These are phyloP conservation scores for Chrysoporthe puriensis DNA, from an alignment of 2,329 filamentous ascomycete genomes.

Conservation along the genomic window DNA sequence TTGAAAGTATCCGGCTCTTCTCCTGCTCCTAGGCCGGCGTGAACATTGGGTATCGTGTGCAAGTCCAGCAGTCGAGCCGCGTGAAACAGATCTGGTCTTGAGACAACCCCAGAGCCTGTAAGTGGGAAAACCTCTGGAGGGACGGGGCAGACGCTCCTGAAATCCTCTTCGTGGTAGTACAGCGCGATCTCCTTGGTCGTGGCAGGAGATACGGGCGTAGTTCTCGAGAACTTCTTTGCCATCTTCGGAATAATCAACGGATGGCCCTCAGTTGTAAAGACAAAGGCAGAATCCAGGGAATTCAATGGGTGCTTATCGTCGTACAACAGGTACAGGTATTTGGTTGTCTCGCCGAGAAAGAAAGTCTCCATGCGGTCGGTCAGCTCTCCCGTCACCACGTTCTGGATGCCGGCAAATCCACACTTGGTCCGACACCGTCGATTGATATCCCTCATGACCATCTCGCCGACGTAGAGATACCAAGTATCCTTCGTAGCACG, in stretches of 20 bases:
- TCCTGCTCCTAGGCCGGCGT: constrained; percentile 50
- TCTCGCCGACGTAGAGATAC: constrained; percentile 95
- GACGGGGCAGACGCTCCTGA: constrained; percentile 67
- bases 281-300: constrained; percentile 80
- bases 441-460: constrained; percentile 88
- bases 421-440: constrained; percentile 87
- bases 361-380: constrained; percentile 98
- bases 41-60: constrained; percentile 72
- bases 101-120: constrained; percentile 77
- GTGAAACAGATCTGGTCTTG: constrained; percentile 82
- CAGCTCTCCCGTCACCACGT: constrained; percentile 81
- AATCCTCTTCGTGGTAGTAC: constrained; percentile 48
- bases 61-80: constrained; percentile 83
- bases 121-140: constrained; percentile 64
- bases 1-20: constrained; percentile 43
- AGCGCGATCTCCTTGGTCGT: constrained; percentile 29
- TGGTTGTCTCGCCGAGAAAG: constrained; percentile 93
- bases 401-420: constrained; percentile 89
- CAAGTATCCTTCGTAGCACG: constrained; percentile 91
- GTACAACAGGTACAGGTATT: constrained; percentile 93
- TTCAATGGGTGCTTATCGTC: constrained; percentile 86
- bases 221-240: constrained; percentile 34
- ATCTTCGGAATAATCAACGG: constrained; percentile 79
- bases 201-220: constrained; percentile 27
- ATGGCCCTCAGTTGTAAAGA: constrained; percentile 96